Percentiles rank a stretch among this genome's conserved stretches.
Conservation (phyloP, 2,329 filamentous ascomycete genomes). For the Diplodia scrobiculata region DNA sequence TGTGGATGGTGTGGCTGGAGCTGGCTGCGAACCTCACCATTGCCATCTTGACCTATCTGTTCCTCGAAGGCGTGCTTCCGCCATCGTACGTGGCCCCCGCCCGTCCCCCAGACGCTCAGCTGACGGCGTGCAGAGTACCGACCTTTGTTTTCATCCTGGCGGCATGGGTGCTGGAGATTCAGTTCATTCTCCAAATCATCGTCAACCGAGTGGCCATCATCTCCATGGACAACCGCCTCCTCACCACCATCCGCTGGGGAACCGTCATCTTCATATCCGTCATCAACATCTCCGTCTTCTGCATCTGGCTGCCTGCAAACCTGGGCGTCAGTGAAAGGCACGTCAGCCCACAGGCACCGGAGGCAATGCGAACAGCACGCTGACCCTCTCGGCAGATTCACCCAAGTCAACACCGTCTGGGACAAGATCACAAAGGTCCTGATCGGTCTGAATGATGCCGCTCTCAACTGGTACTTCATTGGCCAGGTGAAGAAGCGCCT, state of each 20-base stretch:
- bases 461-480: slow-evolving; percentile 39
- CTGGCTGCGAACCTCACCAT: slow-evolving; percentile 47
- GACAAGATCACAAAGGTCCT: slow-evolving; percentile 35
- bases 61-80: slow-evolving; percentile 44
- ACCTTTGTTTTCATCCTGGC: slow-evolving; percentile 33
- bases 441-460: slow-evolving; percentile 35
- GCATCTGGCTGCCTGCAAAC: slow-evolving; percentile 39
- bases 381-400: neutral
- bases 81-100: slow-evolving; percentile 35
- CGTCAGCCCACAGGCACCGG: neutral
- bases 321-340: slow-evolving; percentile 35
- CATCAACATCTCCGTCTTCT: slow-evolving; percentile 40
- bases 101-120: neutral
- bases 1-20: slow-evolving; percentile 53
- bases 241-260: slow-evolving; percentile 31
- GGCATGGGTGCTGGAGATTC: slow-evolving; percentile 51
- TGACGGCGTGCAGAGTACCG: neutral
- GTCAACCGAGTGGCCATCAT: slow-evolving; percentile 39
- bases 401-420: slow-evolving; percentile 33
- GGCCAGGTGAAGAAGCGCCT: slow-evolving; percentile 35
- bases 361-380: neutral
- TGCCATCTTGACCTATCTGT: slow-evolving; percentile 47
- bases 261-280: slow-evolving; percentile 33
- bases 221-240: slow-evolving; percentile 31
- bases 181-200: slow-evolving; percentile 35